phyloP scores from a whole-genome alignment of 768 basidiomycete genomes.

The Rhizopogon sp. region DNA sequence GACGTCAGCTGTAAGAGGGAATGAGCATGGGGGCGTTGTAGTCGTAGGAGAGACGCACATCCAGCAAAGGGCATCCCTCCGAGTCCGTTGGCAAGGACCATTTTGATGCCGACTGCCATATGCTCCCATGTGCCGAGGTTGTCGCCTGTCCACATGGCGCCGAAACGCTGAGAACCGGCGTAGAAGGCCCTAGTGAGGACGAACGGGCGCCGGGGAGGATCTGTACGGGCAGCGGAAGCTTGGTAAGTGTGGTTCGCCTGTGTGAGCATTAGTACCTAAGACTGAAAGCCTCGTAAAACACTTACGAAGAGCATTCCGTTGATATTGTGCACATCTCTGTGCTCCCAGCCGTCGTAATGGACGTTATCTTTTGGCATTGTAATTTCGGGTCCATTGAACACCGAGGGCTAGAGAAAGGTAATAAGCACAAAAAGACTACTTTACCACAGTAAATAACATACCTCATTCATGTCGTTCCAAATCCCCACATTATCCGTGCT shows the following conservation, averaged over 20 bases:
- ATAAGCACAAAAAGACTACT: background rate
- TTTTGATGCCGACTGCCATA: slow-evolving; percentile 89
- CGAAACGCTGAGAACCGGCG: slow-evolving; percentile 91
- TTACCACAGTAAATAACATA: slow-evolving; percentile 24
- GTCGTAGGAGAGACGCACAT: slow-evolving; percentile 47
- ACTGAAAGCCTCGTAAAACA: slow-evolving; percentile 2
- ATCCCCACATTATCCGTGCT: slow-evolving; percentile 84
- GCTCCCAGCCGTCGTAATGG: slow-evolving; percentile 95
- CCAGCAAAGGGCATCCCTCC: slow-evolving; percentile 91
- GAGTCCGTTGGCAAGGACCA: slow-evolving; percentile 85
- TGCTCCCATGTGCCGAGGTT: slow-evolving; percentile 98
- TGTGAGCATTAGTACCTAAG: background rate
- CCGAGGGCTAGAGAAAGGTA: slow-evolving; percentile 61
- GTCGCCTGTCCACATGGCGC: slow-evolving; percentile 99
- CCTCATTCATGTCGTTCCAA: slow-evolving; percentile 99
- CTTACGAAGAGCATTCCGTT: slow-evolving; percentile 91
- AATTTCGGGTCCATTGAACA: slow-evolving; percentile 99
- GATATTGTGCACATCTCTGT: slow-evolving; percentile 95
- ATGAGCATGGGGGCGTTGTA: background rate
- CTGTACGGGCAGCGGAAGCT: slow-evolving; percentile 71
- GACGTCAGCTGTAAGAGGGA: slow-evolving; percentile 70
- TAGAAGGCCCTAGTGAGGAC: slow-evolving; percentile 95
- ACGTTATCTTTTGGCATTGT: slow-evolving; percentile 71
- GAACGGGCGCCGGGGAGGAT: slow-evolving; percentile 81
- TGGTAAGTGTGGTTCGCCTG: slow-evolving; percentile 83